phyloP scores from a whole-genome alignment of 2,329 filamentous ascomycete genomes.

The Ceratocystis lukuohia region DNA sequence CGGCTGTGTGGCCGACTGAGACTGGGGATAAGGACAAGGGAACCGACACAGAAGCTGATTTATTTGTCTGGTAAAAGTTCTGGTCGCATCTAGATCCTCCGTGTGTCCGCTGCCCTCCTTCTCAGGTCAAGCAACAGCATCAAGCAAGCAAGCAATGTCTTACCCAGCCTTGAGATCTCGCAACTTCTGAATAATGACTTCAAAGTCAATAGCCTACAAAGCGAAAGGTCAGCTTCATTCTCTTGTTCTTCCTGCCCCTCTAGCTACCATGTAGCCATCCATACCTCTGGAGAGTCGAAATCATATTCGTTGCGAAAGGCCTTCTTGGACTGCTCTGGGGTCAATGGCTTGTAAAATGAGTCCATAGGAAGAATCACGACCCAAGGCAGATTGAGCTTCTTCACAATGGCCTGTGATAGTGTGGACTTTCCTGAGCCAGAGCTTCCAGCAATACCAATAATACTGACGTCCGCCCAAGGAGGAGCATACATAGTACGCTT shows the following conservation, averaged over 20 bases:
- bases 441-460: conserved; percentile 90
- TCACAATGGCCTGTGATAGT: conserved; percentile 80
- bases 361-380: conserved; percentile 98
- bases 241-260: not conserved
- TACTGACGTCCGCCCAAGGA: conserved; percentile 91
- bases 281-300: conserved; percentile 74
- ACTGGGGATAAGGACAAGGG: too few relatives aligned
- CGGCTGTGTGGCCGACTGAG: too few relatives aligned
- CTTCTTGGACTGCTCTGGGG: conserved; percentile 59
- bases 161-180: conserved; percentile 86
- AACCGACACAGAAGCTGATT: too few relatives aligned
- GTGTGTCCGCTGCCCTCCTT: too few relatives aligned
- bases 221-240: not conserved
- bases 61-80: too few relatives aligned
- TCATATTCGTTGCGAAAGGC: conserved; percentile 90
- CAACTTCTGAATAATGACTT: conserved; percentile 66
- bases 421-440: conserved; percentile 94
- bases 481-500: conserved; percentile 51
- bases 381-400: conserved; percentile 83
- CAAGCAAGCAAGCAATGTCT: conserved; percentile 21
- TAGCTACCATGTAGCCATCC: conserved; percentile 16
- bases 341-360: conserved; percentile 90
- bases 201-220: conserved; percentile 72
- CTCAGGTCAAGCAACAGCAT: too few relatives aligned
- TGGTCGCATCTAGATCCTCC: too few relatives aligned